Evolutionary conservation across 2,329 filamentous ascomycete genomes (phyloP).

Genomic region (Dendrostoma leiphaemia): DNA sequence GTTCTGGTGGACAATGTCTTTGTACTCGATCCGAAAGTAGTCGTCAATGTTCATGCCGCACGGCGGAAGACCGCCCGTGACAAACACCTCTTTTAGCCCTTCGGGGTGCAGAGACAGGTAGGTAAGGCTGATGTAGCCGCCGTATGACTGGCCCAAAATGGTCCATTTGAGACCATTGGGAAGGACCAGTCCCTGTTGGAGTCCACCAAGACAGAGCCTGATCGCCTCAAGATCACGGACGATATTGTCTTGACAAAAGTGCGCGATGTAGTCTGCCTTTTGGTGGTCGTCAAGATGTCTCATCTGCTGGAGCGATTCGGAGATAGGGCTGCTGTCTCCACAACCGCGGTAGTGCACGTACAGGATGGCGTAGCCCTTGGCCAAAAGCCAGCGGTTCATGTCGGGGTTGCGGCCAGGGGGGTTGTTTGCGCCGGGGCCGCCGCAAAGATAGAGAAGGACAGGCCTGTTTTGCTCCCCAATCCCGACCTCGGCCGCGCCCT

Average conservation of each 20-base stretch:
- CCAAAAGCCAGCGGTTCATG: constrained; percentile 59
- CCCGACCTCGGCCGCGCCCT: neutral
- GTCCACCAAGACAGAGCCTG: constrained; percentile 56
- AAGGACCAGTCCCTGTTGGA: neutral
- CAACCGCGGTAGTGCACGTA: constrained; percentile 73
- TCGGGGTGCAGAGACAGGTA: constrained; percentile 68
- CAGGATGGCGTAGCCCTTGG: constrained; percentile 65
- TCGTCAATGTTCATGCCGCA: constrained; percentile 57
- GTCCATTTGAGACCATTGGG: constrained; percentile 55
- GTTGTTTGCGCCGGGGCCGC: constrained; percentile 63
- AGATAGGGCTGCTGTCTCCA: constrained; percentile 61
- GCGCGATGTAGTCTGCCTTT: constrained; percentile 63
- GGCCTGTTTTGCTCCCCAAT: no score
- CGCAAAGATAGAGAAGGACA: constrained; percentile 59
- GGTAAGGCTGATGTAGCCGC: constrained; percentile 68
- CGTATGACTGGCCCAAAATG: constrained; percentile 70
- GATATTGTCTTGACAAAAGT: constrained; percentile 71
- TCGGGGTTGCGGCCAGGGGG: constrained; percentile 13
- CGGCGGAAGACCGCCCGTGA: constrained; percentile 67
- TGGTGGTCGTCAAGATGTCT: constrained; percentile 45
- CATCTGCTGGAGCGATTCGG: constrained; percentile 54
- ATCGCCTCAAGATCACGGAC: constrained; percentile 73
- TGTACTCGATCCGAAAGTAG: constrained; percentile 59
- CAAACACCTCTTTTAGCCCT: constrained; percentile 61
- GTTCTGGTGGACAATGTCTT: constrained; percentile 58